Evolutionary conservation across 495 filamentous ascomycete species (phyloP).

Genomic region (Pseudevernia furfuracea): DNA sequence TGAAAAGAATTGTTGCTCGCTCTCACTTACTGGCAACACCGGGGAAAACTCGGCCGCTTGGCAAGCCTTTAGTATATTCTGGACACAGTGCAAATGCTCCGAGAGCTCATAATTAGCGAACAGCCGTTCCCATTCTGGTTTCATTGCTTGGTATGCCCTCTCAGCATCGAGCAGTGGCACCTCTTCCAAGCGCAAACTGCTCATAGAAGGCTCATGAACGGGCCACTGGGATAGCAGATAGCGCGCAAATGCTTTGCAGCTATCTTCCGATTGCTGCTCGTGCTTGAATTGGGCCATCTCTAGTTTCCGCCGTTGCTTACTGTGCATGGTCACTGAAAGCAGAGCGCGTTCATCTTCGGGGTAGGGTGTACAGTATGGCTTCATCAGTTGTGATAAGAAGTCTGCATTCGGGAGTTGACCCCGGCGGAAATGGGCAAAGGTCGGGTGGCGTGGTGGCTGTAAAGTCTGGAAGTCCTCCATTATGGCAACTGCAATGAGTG

Average conservation of each 20-base stretch:
- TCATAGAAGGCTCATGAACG: slow-evolving; percentile 27
- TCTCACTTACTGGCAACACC: background rate
- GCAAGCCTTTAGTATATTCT: slow-evolving; percentile 31
- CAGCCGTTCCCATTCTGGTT: slow-evolving; percentile 43
- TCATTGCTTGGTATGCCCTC: slow-evolving; percentile 34
- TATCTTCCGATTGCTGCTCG: slow-evolving; percentile 26
- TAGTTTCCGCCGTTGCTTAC: slow-evolving; percentile 25
- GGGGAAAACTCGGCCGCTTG: background rate
- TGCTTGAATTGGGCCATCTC: slow-evolving; percentile 24
- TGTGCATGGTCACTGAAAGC: slow-evolving; percentile 19
- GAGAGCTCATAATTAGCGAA: slow-evolving; percentile 40
- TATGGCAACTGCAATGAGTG: slow-evolving; percentile 34
- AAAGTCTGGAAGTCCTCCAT: slow-evolving; percentile 33
- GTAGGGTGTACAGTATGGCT: slow-evolving; percentile 23
- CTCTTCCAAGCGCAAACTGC: slow-evolving; percentile 24
- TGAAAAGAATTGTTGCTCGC: background rate
- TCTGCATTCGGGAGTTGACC: slow-evolving; percentile 25
- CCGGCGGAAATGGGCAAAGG: slow-evolving; percentile 28
- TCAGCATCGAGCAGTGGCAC: slow-evolving; percentile 30
- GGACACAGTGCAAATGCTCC: slow-evolving; percentile 36
- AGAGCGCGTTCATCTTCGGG: slow-evolving; percentile 25
- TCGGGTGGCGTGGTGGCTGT: slow-evolving; percentile 27
- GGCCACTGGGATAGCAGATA: slow-evolving; percentile 38
- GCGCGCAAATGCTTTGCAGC: slow-evolving; percentile 28
- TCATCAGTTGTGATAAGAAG: slow-evolving; percentile 26